Conservation (phyloP, 2,329 filamentous ascomycete genomes). For the Penicillium sp. region DNA sequence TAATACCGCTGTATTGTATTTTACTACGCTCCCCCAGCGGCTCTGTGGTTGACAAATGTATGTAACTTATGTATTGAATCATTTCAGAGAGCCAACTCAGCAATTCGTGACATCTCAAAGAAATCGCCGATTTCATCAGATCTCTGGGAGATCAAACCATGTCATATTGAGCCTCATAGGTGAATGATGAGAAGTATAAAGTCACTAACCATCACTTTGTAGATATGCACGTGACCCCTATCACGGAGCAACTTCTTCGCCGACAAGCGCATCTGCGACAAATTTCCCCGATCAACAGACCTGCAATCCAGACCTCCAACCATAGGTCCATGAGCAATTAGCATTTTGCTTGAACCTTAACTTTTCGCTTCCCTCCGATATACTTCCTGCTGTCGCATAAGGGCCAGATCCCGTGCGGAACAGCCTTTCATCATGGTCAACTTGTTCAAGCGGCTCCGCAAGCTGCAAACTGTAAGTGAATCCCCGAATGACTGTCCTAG, state of each 20-base stretch:
- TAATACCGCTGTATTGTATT: conserved; percentile 7
- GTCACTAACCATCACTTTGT: background rate
- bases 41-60: background rate
- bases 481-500: background rate
- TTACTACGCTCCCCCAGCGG: conserved; percentile 3
- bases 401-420: conserved; percentile 21
- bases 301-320: conserved; percentile 6
- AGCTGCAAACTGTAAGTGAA: conserved; percentile 67
- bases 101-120: background rate
- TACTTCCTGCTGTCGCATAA: conserved; percentile 8
- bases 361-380: background rate
- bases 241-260: conserved; percentile 28
- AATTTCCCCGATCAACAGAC: conserved; percentile 26
- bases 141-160: too few species aligned
- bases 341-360: background rate
- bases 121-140: too few species aligned
- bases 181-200: background rate
- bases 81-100: background rate
- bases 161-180: background rate
- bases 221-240: conserved; percentile 23
- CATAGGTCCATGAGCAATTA: conserved; percentile 1
- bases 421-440: conserved; percentile 46
- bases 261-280: conserved; percentile 22
- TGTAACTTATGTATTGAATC: background rate
- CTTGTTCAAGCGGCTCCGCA: conserved; percentile 67